phyloP scores from a whole-genome alignment of 768 basidiomycete species.

The Trametes coccinea region DNA sequence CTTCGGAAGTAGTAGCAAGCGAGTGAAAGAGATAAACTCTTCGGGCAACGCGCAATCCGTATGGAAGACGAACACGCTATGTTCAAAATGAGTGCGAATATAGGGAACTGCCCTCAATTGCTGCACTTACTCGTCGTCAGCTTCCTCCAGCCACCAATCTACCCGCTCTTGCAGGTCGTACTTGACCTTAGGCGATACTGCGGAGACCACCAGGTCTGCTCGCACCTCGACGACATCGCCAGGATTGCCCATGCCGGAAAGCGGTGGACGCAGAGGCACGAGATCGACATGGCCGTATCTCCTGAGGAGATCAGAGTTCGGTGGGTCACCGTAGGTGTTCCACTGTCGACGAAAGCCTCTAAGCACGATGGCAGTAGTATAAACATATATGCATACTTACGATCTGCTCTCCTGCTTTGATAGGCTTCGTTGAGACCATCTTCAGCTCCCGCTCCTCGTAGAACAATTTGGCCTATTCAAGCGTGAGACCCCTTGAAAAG shows the following conservation, averaged over 20 bases:
- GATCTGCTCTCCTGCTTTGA: conserved; percentile 83
- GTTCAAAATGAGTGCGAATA: no score
- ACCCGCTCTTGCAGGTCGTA: conserved; percentile 57
- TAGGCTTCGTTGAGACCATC: conserved; percentile 79
- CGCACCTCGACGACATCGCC: conserved; percentile 77
- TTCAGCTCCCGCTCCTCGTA: conserved; percentile 69
- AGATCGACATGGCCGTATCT: conserved; percentile 92
- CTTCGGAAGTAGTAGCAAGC: conserved; percentile 56
- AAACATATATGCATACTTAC: conserved; percentile 56
- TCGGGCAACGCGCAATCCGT: conserved; percentile 52
- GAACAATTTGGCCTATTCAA: conserved; percentile 75
- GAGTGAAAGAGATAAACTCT: conserved; percentile 62
- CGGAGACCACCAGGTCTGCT: conserved; percentile 65
- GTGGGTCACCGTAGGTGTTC: conserved; percentile 94
- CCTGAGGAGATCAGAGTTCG: conserved; percentile 91
- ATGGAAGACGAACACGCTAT: conserved; percentile 58
- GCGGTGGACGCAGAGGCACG: conserved; percentile 46
- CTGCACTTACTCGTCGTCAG: conserved; percentile 78
- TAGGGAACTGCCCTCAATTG: no score
- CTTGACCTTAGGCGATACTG: conserved; percentile 22
- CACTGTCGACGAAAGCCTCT: conserved; percentile 43
- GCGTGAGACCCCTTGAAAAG: not conserved
- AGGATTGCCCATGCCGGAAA: conserved; percentile 63
- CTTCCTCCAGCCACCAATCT: conserved; percentile 92
- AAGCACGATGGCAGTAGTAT: not conserved